Base-by-base conservation (phyloP, 2,329 filamentous ascomycete genomes). In the Apiospora pterosperma region DNA sequence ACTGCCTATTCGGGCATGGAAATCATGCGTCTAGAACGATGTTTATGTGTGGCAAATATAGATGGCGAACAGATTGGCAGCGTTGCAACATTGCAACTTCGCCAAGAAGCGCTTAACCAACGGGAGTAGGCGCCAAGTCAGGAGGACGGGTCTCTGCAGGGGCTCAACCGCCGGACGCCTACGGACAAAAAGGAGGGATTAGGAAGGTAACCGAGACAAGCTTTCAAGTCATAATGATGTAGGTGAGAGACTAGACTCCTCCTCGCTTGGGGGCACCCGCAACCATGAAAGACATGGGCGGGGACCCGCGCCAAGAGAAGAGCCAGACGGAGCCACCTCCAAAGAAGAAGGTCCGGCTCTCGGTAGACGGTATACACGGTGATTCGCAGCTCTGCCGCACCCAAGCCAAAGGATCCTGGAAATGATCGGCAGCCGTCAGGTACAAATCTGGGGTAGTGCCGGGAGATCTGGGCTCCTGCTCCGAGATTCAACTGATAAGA, bases 401-500 rank as follows among this genome's bases (percentile, higher is more conserved):
- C 48, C 16, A 55, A 28, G 48, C 16, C 5, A 34, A 55, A n/a
- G 28, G 48, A 55, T 31, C 28, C 28, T 55, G 25, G 28, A 55
- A 55, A n/a, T 28, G 59, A 41, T 41, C 59, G 39, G 59, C 59
- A 41, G 23, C 16, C 21, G 28, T 21, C 59, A 41, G 59, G 36
- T 28, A 41, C 59, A 21, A 39, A 28, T 61, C 28, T 31, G 59
- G 59, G 39, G 59, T 39, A 61, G 59, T 61, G 25, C 21, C 59
- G 59, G 48, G 36, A 41, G 36, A 41, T 61, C 36, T 41, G 36
- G 59, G 59, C 59, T 16, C 12, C 23, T 55, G 28, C 48, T 41
- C 59, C 59, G 36, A 61, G 59, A 28, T 41, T 25, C 23, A 21
- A 28, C 39, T 61, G 59, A 61, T 61, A 61, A 60, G 59, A 61